These are phyloP conservation scores for Phellopilus nigrolimitatus DNA, from an alignment of 1,284 basidiomycete species.

Conservation along the genomic window DNA sequence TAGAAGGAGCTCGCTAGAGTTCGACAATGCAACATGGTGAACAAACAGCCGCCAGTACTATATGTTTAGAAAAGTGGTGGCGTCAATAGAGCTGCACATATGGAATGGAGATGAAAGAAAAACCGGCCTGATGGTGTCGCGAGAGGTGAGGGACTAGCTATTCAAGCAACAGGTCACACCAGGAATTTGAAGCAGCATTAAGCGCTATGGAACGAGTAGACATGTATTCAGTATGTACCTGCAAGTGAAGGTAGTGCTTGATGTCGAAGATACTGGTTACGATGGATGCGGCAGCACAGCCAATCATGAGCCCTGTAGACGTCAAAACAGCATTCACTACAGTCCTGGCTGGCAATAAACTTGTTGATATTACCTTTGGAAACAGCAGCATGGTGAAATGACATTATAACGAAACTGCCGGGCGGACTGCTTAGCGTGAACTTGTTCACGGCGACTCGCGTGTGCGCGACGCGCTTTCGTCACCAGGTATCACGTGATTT, in stretches of 20 bases:
- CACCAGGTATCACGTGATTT: too few relatives aligned
- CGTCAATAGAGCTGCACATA: neutral
- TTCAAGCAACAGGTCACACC: neutral
- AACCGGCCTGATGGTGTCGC: slow-evolving; percentile 59
- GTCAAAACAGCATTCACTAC: too few relatives aligned
- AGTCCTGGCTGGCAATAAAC: neutral
- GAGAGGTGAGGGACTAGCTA: slow-evolving; percentile 69
- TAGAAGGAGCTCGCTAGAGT: slow-evolving; percentile 81
- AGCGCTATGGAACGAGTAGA: slow-evolving; percentile 27
- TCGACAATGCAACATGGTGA: slow-evolving; percentile 78
- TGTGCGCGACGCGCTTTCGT: too few relatives aligned
- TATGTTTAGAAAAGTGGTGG: neutral
- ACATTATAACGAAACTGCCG: slow-evolving; percentile 57
- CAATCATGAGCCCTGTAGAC: slow-evolving; percentile 74
- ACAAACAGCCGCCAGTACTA: slow-evolving; percentile 83
- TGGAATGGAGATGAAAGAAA: neutral
- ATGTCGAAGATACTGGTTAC: slow-evolving; percentile 74
- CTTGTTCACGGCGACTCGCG: too few relatives aligned
- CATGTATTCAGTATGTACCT: slow-evolving; percentile 40
- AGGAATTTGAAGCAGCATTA: neutral
- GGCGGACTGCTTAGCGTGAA: too few relatives aligned
- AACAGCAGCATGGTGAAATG: slow-evolving; percentile 73
- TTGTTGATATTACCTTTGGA: slow-evolving; percentile 55
- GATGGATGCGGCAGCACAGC: slow-evolving; percentile 64
- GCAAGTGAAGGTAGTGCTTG: slow-evolving; percentile 84